Evolutionary conservation across 306 rosid species (phyloP), one percentile per base, ranked within the genome.

Genomic region (Vigna mungo): DNA sequence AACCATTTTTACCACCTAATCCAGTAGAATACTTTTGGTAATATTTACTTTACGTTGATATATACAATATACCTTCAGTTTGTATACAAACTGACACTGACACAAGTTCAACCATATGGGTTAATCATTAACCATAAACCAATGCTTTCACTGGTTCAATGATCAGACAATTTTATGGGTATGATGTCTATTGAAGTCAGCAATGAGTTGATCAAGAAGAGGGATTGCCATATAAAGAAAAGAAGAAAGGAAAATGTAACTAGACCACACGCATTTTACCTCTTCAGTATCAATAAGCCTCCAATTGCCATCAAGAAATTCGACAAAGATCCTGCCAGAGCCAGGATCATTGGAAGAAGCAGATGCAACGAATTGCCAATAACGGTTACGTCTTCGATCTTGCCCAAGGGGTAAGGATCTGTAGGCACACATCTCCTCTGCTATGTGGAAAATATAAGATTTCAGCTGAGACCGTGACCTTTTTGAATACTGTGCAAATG

Each of bases 351-450:
- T 87, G 78, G 92, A 88, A 53, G 99, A 95, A 68, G 99, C 84
- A 77, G 96, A 95, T 39, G 97, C 96, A 79, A 89, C 94, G 79
- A 95, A 95, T 73, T 89, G 97, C 99, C 99, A 95, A 81, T 90
- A 95, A n/a, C 96, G 88, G 77, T 95, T 92, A 66, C 76, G 97
- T 75, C 97, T 89, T 73, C 97, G 96, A 85, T 95, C 98, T 82
- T 91, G 98, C 56, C 98, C 98, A 51, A 95, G 97, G 78, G 98
- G 97, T 82, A 95, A 78, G 72, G 98, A 95, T 84, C 98, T 90
- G 81, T 95, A 95, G 39, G 88, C 89, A 81, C 87, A 92, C 97
- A 89, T 88, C 88, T 90, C 97, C 80, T 95, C 98, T 2, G 97
- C 97, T 80, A 88, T 84, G 71, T 92, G 97, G 37, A 93, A 92